Base-by-base conservation (phyloP, 2,329 filamentous ascomycete species). In the Fusarium zealandicum region DNA sequence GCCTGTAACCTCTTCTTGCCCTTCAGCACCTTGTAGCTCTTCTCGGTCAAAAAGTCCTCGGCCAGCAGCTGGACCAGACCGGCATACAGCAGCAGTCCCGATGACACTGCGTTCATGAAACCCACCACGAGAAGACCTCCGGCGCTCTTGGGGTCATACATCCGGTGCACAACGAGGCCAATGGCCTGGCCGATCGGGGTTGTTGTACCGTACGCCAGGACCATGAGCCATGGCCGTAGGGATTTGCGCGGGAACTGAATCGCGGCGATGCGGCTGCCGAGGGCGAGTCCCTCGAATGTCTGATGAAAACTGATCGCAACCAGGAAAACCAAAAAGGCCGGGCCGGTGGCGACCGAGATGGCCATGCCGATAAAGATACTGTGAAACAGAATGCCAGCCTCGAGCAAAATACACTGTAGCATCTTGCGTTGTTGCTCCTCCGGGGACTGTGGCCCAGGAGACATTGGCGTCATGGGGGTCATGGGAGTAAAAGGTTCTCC, bases 291-390 rank as follows among this genome's bases (percentile, higher is more conserved):
- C 75, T 96, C 92, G 61, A 96, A 96, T 1, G 90, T 92, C 75
- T 96, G 90, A 69, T 95, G 90, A 73, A 93, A 93, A 61, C 84
- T 86, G 58, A 95, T 92, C 42, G 90, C 90, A 25, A 93, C 80
- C 0, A 95, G 78, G 59, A 95, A 90, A 11, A 93, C 89, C 35
- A 91, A 78, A 69, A 95, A 95, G 1, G 89, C 85, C 0, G 90
- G 88, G 0, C 90, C 90, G 0, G 89, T 92, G 0, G 90, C 87
- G 1, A 95, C 90, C 1, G 89, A 92, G 25, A 95, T 81, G 4
- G 90, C 90, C 89, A 93, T 93, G 57, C 90, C 90, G 65, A 95
- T 93, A 68, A 95, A 95, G 47, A 95, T 81, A 68, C 86, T 90
- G 76, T 95, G 90, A 70, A 93, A 93, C 13, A 95, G 80, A 57